Conservation (phyloP, 2,329 filamentous ascomycete genomes). For the Apiospora marii region DNA sequence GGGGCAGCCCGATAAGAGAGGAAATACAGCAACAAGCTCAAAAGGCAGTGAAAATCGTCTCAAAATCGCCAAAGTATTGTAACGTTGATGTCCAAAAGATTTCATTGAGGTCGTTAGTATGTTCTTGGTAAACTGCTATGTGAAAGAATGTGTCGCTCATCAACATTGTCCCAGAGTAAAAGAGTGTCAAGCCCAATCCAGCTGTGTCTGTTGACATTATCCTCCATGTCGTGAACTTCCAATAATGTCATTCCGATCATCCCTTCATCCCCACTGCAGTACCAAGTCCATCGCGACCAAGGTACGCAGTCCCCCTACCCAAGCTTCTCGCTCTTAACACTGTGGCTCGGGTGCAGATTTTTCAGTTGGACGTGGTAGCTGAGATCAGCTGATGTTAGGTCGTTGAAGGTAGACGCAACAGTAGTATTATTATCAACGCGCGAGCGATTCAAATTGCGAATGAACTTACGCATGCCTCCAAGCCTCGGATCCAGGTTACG, state of each 20-base stretch:
- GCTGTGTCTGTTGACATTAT: too few relatives aligned
- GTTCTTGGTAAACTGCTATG: not conserved
- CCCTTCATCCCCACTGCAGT: not conserved
- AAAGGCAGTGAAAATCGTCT: too few relatives aligned
- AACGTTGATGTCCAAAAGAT: not conserved
- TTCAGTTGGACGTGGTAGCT: conserved; percentile 15
- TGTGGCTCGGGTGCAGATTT: not conserved
- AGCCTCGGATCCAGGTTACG: not conserved
- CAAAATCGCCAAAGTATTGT: too few relatives aligned
- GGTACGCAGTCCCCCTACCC: not conserved
- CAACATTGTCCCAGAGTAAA: too few relatives aligned
- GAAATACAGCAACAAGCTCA: not conserved
- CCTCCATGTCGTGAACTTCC: too few relatives aligned
- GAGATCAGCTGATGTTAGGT: conserved; percentile 11
- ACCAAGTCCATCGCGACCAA: not conserved
- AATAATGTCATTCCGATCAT: too few relatives aligned
- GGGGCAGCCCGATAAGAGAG: not conserved
- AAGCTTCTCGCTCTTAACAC: too few relatives aligned
- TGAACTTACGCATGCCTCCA: not conserved
- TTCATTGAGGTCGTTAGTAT: not conserved
- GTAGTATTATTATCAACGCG: not conserved
- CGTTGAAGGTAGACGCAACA: conserved; percentile 15
- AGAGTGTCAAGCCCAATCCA: too few relatives aligned
- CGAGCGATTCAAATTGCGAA: not conserved
- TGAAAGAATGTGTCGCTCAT: conserved; percentile 10